A percentile compares a stretch with the other conserved stretches of the same genome.
These are phyloP conservation scores for Eragrostis curvula DNA, from an alignment of 176 grass and related monocot species.

Conservation along the genomic window DNA sequence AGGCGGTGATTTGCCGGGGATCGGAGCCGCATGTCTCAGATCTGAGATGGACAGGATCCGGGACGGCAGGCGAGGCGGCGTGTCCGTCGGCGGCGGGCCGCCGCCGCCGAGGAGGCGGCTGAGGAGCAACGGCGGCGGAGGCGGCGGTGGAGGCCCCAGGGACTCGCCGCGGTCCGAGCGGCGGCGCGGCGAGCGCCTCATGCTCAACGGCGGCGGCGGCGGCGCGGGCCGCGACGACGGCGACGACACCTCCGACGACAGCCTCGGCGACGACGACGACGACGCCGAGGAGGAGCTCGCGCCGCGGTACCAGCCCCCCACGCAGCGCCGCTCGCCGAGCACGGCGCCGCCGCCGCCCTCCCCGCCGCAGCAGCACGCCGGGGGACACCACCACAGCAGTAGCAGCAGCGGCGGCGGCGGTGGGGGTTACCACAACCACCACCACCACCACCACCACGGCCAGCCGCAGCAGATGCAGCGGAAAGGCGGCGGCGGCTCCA, in stretches of 20 bases:
- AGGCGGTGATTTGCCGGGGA: slow-evolving; percentile 46
- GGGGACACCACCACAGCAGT: slow-evolving; percentile 48
- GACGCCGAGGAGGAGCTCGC: slow-evolving; percentile 81
- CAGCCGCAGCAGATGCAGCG: slow-evolving; percentile 66
- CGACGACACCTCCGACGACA: slow-evolving; percentile 91
- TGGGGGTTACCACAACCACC: slow-evolving; percentile 66
- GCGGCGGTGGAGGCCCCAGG: slow-evolving; percentile 40
- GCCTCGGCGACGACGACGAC: slow-evolving; percentile 74
- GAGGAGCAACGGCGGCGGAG: slow-evolving; percentile 57
- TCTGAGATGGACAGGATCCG: slow-evolving; percentile 84
- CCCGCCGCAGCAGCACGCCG: slow-evolving; percentile 50
- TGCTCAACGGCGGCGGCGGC: slow-evolving; percentile 64
- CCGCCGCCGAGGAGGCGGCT: slow-evolving; percentile 48
- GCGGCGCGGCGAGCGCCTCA: slow-evolving; percentile 58
- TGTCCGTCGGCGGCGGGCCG: slow-evolving; percentile 54
- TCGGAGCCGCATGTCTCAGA: slow-evolving; percentile 58
- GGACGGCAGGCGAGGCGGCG: slow-evolving; percentile 55
- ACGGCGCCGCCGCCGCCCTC: slow-evolving; percentile 69
- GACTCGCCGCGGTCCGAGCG: slow-evolving; percentile 56
- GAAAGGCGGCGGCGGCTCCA: slow-evolving; percentile 55
- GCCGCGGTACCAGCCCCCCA: slow-evolving; percentile 42
- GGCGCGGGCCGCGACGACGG: slow-evolving; percentile 56
- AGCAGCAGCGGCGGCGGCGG: slow-evolving; percentile 60
- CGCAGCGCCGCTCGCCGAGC: slow-evolving; percentile 54
- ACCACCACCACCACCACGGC: slow-evolving; percentile 49